Base-by-base conservation (phyloP, 179 eudicot species). In the Corrigiola litoralis region DNA sequence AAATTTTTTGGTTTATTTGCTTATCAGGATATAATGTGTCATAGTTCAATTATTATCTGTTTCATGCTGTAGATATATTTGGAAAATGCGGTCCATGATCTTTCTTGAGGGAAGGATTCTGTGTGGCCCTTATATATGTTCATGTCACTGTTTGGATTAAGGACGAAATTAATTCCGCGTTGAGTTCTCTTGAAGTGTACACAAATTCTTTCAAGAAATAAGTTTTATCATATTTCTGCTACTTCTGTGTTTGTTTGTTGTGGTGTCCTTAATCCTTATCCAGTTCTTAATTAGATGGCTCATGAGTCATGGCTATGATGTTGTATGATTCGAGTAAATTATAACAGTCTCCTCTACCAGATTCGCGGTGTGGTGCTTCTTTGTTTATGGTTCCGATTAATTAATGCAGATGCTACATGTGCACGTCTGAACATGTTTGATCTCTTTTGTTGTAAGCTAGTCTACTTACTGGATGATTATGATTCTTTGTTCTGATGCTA, bases 221-320 rank as follows among this genome's bases (percentile, higher is more conserved):
- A n/a, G n/a, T n/a, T n/a, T n/a, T n/a, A n/a, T n/a, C n/a, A n/a
- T 64, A n/a, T 51, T 36, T 13, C 17, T 16, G 21, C 16, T 36
- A 38, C 5, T 12, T 58, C 36, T 48, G 47, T 24, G 37, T 16
- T 47, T 31, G 47, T 4, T 44, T 42, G 16, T 23, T 25, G 4
- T 42, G 21, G 37, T 46, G 2, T 61, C 40, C 25, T 32, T 45
- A 63, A 56, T 51, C 74, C 68, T 63, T 63, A 70, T 62, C 68
- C 28, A 34, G 41, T 42, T 32, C 17, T 23, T 61, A 42, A 53
- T 48, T 20, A 58, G 14, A 51, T 13, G 42, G n/a, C n/a, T n/a
- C n/a, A n/a, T n/a, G n/a, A n/a, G n/a, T n/a, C n/a, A n/a, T n/a
- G n/a, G 47, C 23, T 27, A 25, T 31, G 56, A 54, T 44, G 58